These are phyloP conservation scores for Euphorbia pulcherrima DNA, from an alignment of 345 rosid genomes.

Conservation along the genomic window DNA sequence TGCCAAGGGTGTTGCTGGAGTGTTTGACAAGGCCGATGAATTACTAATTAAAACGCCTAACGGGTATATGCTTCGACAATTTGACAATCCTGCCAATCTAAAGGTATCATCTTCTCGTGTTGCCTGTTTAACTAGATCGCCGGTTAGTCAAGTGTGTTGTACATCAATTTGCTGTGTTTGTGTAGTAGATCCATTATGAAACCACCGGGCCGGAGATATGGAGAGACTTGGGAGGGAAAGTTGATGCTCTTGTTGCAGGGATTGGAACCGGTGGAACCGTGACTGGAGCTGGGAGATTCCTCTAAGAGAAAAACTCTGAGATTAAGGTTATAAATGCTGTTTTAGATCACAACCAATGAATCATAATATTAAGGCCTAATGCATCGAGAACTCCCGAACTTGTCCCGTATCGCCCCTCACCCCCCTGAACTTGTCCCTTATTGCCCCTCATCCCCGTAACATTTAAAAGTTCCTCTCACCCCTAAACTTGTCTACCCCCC, in stretches of 20 bases:
- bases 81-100: constrained; percentile 65
- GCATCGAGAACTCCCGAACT: too few relatives aligned
- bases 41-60: constrained; percentile 47
- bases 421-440: too few relatives aligned
- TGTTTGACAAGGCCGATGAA: constrained; percentile 48
- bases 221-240: constrained; percentile 72
- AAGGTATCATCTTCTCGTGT: constrained; percentile 31
- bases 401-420: too few relatives aligned
- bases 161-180: not conserved
- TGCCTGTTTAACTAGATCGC: not conserved
- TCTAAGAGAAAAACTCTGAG: constrained; percentile 59
- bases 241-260: constrained; percentile 63
- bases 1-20: constrained; percentile 39
- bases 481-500: too few relatives aligned
- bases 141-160: too few relatives aligned
- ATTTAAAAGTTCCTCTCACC: too few relatives aligned
- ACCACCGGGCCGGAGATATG: constrained; percentile 79
- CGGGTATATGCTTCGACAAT: constrained; percentile 54
- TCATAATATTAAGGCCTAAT: too few relatives aligned
- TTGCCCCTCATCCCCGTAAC: too few relatives aligned
- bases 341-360: not conserved
- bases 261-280: constrained; percentile 96
- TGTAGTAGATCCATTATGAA: constrained; percentile 60
- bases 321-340: constrained; percentile 42
- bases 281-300: constrained; percentile 61